Percentiles rank a stretch among this genome's conserved stretches.
These are phyloP conservation scores for Nemania sp. DNA, from an alignment of 2,329 filamentous ascomycete genomes.

Conservation along the genomic window DNA sequence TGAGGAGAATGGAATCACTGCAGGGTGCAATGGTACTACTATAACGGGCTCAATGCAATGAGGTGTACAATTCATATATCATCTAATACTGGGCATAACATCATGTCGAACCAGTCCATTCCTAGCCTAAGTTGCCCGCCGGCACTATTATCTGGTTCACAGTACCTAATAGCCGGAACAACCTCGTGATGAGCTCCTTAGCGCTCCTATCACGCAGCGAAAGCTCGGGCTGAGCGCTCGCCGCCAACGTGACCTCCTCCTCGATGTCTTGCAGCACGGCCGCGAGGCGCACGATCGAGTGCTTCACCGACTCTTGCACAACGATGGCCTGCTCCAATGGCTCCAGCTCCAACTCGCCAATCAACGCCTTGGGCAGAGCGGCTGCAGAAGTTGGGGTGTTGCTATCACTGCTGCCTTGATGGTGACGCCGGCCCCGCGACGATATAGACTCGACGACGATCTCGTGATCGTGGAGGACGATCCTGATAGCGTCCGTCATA, in stretches of 20 bases:
- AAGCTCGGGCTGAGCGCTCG: background rate
- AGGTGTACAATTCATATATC: background rate
- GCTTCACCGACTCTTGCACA: conserved; percentile 20
- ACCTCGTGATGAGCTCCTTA: conserved; percentile 15
- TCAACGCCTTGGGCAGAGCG: background rate
- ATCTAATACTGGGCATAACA: background rate
- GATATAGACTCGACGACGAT: conserved; percentile 7
- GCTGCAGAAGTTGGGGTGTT: background rate
- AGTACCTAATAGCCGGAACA: conserved; percentile 22
- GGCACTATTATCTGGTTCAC: conserved; percentile 5
- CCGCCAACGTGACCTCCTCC: conserved; percentile 14
- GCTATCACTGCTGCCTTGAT: background rate
- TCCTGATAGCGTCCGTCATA: conserved; percentile 18
- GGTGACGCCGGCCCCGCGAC: background rate
- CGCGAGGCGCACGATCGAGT: conserved; percentile 24
- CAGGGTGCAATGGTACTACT: conserved; percentile 22
- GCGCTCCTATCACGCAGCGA: conserved; percentile 14
- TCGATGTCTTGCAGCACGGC: conserved; percentile 25
- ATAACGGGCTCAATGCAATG: background rate
- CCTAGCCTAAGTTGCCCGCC: background rate
- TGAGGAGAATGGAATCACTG: conserved; percentile 23
- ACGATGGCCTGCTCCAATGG: conserved; percentile 16
- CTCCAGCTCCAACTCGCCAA: conserved; percentile 21
- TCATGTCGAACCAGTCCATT: background rate
- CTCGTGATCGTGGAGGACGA: conserved; percentile 15